Evolutionary conservation across 352 stramenopile genomes (phyloP).

Genomic region (Phytopythium cucurbitacearum): DNA sequence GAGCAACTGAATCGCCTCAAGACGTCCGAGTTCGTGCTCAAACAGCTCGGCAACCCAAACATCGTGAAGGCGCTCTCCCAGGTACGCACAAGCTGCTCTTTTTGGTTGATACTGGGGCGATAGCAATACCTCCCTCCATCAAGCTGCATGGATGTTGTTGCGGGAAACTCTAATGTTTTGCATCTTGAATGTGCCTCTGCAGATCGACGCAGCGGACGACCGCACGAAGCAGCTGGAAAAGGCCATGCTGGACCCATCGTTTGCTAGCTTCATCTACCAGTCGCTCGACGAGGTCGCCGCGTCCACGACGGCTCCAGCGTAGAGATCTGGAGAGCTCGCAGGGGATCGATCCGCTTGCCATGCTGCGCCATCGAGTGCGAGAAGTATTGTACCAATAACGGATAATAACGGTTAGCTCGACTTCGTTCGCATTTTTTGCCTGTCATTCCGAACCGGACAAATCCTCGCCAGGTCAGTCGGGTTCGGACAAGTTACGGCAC

Average conservation of each 20-base stretch:
- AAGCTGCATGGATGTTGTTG: neutral
- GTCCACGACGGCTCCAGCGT: neutral
- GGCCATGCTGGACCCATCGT: slow-evolving; percentile 58
- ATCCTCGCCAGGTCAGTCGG: neutral
- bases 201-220: slow-evolving; percentile 65
- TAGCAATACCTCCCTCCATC: too few relatives aligned
- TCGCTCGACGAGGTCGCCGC: slow-evolving; percentile 54
- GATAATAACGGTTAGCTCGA: too few relatives aligned
- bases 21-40: slow-evolving; percentile 25
- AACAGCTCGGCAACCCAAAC: slow-evolving; percentile 42
- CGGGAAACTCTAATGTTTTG: neutral
- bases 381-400: too few relatives aligned
- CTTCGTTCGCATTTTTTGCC: too few relatives aligned
- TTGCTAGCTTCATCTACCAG: slow-evolving; percentile 78
- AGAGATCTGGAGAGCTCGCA: neutral
- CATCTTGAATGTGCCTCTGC: slow-evolving; percentile 5
- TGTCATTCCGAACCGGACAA: too few relatives aligned
- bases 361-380: too few relatives aligned
- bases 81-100: slow-evolving; percentile 18
- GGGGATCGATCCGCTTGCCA: too few relatives aligned
- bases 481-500: neutral
- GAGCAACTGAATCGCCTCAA: slow-evolving; percentile 46
- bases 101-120: neutral
- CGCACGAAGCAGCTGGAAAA: slow-evolving; percentile 78
- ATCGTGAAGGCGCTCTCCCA: slow-evolving; percentile 44